A percentile compares a stretch with the other conserved stretches of the same genome.
Evolutionary conservation across 129 eudicot genomes (phyloP).

Genomic region (Artemisia argyi): DNA sequence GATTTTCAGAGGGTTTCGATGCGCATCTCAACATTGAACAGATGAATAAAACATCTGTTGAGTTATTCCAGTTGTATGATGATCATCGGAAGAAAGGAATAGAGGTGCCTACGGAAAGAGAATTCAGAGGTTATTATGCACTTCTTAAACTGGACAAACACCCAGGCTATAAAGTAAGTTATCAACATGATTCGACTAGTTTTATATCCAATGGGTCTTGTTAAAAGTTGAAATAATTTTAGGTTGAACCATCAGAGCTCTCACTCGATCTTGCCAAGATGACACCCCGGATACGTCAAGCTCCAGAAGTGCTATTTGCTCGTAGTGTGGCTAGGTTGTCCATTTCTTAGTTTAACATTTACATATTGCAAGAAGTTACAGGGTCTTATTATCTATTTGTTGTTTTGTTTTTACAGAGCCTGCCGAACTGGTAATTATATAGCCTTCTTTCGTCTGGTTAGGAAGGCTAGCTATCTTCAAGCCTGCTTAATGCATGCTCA

Average conservation of each 20-base stretch:
- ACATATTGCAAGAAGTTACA: not conserved
- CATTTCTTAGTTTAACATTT: constrained; percentile 2
- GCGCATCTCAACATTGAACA: constrained; percentile 99
- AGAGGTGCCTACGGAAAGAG: constrained; percentile 80
- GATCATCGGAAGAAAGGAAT: constrained; percentile 93
- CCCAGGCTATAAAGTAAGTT: constrained; percentile 96
- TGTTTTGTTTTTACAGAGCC: constrained; percentile 59
- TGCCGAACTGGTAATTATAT: constrained; percentile 89
- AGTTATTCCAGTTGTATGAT: constrained; percentile 87
- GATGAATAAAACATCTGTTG: constrained; percentile 98
- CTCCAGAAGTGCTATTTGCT: constrained; percentile 82
- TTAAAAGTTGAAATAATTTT: constrained; percentile 37
- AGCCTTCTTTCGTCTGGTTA: constrained; percentile 82
- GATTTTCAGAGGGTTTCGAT: constrained; percentile 98
- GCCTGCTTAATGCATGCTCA: constrained; percentile 99
- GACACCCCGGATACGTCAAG: constrained; percentile 88
- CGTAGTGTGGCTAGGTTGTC: constrained; percentile 95
- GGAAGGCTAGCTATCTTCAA: constrained; percentile 86
- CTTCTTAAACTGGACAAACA: constrained; percentile 94
- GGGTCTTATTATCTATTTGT: constrained; percentile 8
- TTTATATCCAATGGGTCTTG: constrained; percentile 18
- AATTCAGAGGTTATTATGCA: constrained; percentile 97
- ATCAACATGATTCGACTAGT: constrained; percentile 13
- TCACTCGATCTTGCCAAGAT: constrained; percentile 98
- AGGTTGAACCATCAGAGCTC: constrained; percentile 99